phyloP scores from a whole-genome alignment of 495 filamentous ascomycete species.

The Aspergillus ellipticus region DNA sequence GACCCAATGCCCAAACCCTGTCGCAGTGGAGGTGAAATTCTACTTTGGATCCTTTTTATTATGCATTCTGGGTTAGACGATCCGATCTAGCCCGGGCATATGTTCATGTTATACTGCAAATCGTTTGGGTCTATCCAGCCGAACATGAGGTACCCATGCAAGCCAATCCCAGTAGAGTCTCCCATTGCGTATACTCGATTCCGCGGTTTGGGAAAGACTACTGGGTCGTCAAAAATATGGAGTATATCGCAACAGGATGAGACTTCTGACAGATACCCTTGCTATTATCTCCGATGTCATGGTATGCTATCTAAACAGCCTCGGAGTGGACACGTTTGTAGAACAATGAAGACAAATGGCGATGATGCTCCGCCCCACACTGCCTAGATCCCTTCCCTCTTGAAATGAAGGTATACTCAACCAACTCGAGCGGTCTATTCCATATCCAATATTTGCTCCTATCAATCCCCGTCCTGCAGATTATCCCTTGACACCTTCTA shows the following conservation, averaged over 20 bases:
- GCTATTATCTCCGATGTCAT: conserved; percentile 24
- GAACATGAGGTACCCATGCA: conserved; percentile 28
- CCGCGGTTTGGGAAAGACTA: conserved; percentile 42
- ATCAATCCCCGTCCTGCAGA: conserved; percentile 62
- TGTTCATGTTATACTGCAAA: conserved; percentile 14
- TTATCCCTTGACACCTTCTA: conserved; percentile 60
- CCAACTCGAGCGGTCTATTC: conserved; percentile 52
- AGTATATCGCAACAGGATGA: conserved; percentile 58
- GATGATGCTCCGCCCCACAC: conserved; percentile 43
- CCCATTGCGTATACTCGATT: conserved; percentile 23
- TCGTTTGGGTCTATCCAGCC: conserved; percentile 21
- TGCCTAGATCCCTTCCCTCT: conserved; percentile 55
- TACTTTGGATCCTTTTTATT: conserved; percentile 13
- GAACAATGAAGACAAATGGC: conserved; percentile 23
- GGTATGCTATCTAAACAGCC: conserved; percentile 23
- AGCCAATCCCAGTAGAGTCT: conserved; percentile 25
- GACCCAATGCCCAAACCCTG: conserved; percentile 8
- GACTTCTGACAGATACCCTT: conserved; percentile 22
- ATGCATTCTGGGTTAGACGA: conserved; percentile 14
- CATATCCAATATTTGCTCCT: conserved; percentile 68
- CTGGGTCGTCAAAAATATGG: conserved; percentile 65
- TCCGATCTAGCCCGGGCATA: conserved; percentile 16
- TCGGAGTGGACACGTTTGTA: neutral
- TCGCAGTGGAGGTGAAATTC: conserved; percentile 1
- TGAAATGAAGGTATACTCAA: conserved; percentile 49